Conservation (phyloP, 345 rosid species). For the Physaria fendleri region DNA sequence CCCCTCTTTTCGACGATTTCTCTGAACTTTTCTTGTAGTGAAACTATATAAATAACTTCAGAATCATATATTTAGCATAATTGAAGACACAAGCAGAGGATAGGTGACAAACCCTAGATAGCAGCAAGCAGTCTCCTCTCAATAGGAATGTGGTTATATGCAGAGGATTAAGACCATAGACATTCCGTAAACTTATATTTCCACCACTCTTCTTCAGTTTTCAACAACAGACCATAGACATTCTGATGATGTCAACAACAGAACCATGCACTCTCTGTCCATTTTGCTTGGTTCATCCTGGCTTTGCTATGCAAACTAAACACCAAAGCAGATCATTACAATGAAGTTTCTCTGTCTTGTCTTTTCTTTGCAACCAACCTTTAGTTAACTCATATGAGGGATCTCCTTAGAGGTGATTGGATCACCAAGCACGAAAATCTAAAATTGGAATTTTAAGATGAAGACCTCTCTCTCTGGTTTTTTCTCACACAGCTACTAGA, state of each 20-base stretch:
- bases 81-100: not conserved
- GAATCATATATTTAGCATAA: not conserved
- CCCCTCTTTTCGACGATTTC: no score
- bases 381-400: slow-evolving; percentile 41
- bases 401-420: slow-evolving; percentile 77
- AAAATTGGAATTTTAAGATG: not conserved
- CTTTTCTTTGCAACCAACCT: slow-evolving; percentile 86
- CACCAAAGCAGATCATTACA: slow-evolving; percentile 56
- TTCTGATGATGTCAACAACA: slow-evolving; percentile 25
- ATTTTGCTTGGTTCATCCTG: slow-evolving; percentile 66
- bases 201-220: slow-evolving; percentile 84
- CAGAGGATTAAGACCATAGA: slow-evolving; percentile 77
- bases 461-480: not conserved
- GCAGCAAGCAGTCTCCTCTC: slow-evolving; percentile 79
- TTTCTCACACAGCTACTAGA: not conserved
- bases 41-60: not conserved
- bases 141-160: slow-evolving; percentile 85
- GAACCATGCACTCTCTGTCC: slow-evolving; percentile 33
- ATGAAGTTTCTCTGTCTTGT: slow-evolving; percentile 59
- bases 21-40: no score
- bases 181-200: slow-evolving; percentile 62
- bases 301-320: slow-evolving; percentile 77
- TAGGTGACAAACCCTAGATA: slow-evolving; percentile 69
- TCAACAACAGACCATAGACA: no score
- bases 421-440: slow-evolving; percentile 31